phyloP scores from a whole-genome alignment of 495 filamentous ascomycete species.

The Collariella sp. region DNA sequence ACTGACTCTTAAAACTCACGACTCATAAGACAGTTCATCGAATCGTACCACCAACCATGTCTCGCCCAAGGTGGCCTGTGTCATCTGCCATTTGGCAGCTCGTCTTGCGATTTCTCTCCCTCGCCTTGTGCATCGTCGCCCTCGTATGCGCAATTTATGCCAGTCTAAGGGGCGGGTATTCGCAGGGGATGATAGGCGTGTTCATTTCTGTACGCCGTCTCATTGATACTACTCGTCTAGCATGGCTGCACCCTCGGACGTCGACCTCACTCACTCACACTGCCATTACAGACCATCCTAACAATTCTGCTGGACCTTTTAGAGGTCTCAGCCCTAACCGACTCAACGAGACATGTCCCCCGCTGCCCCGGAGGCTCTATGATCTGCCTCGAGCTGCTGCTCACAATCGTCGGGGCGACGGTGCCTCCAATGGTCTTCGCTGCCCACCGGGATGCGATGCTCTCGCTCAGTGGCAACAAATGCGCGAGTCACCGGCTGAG shows the following conservation, averaged over 20 bases:
- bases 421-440: background rate
- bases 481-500: background rate
- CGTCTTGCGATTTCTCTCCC: background rate
- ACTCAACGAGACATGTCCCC: background rate
- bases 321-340: background rate
- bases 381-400: background rate
- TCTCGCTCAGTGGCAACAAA: too few species aligned
- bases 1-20: too few species aligned
- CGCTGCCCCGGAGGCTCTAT: background rate
- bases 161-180: background rate
- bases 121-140: background rate
- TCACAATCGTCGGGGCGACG: background rate
- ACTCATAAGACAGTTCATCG: too few species aligned
- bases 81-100: background rate
- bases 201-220: background rate
- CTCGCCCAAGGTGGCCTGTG: background rate
- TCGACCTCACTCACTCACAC: background rate
- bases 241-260: too few species aligned
- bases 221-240: background rate
- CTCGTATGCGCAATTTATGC: background rate
- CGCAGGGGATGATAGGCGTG: background rate
- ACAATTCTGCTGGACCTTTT: background rate
- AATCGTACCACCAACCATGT: too few species aligned
- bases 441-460: background rate
- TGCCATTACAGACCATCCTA: background rate